Evolutionary conservation across 768 basidiomycete species (phyloP), one percentile per base, ranked within the genome.

Genomic region (Glaciozyma martinii): DNA sequence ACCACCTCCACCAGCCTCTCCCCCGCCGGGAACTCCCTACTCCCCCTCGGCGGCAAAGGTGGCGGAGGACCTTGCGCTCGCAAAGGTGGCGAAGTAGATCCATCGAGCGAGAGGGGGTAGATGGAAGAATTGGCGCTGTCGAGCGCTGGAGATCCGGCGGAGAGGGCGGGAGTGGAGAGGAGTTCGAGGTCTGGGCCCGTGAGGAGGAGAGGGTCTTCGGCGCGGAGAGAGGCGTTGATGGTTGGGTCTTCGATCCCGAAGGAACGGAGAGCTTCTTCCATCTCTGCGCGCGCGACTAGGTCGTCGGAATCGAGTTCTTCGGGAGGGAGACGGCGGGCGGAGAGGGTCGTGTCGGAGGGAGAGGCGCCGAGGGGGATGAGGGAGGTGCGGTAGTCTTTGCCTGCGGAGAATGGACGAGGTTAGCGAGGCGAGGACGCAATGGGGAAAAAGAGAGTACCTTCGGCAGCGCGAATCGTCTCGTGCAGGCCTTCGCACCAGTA

Each of bases 221-320:
- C 54, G 21, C 63, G 53, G 16, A 23, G 29, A 27, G 47, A 43
- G 23, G 21, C 15, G 56, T 70, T 66, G 49, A 63, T 54, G 0
- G n/a, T 16, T 2, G 63, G 62, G 44, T 71, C 70, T 27, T 67
- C 70, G 46, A 71, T 71, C 1, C 70, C 70, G 63, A 71, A 71
- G 18, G 49, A 44, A 5, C 40, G 32, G 33, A 71, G 27, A 15
- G 63, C 58, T 5, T 54, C 70, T 23, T 71, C 70, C 58, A 71
- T 59, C 61, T 71, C 70, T 8, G 53, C 46, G 16, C 59, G 61
- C 2, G 66, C 70, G 4, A 33, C 61, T 18, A 67, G 60, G 59
- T 71, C 70, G 19, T 71, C 70, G 44, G 67, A 66, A 43, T 66
- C 66, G 40, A 67, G 63, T 8, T 68, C 67, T 27, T 68, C 62